Percentiles rank a stretch among this genome's conserved stretches.
Conservation (phyloP, 2,329 filamentous ascomycete genomes). For the Chaetoscypha palmicola region DNA sequence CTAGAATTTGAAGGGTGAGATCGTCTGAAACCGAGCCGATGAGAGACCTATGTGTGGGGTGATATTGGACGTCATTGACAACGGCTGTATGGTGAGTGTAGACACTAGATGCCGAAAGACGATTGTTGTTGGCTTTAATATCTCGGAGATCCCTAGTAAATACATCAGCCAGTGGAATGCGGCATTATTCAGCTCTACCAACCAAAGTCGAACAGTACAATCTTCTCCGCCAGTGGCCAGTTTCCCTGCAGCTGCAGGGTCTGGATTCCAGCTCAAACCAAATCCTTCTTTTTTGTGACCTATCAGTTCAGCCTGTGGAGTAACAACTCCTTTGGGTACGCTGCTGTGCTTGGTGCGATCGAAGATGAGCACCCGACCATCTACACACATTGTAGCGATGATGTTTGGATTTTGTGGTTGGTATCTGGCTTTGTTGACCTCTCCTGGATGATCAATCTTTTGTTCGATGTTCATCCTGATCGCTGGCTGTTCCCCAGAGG, state of each 20-base stretch:
- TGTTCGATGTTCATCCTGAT: slow-evolving; percentile 91
- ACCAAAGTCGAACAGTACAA: slow-evolving; percentile 86
- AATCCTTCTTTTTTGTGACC: slow-evolving; percentile 89
- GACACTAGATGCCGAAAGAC: slow-evolving; percentile 61
- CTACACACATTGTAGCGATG: slow-evolving; percentile 85
- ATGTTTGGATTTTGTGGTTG: slow-evolving; percentile 96
- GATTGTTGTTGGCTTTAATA: slow-evolving; percentile 62
- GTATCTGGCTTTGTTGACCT: slow-evolving; percentile 98
- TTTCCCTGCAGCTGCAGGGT: slow-evolving; percentile 54
- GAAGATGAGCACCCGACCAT: slow-evolving; percentile 85
- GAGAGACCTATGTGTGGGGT: slow-evolving; percentile 75
- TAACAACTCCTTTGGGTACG: slow-evolving; percentile 65
- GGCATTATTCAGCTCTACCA: slow-evolving; percentile 28
- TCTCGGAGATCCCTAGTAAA: slow-evolving; percentile 66
- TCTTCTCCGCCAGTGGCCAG: slow-evolving; percentile 91
- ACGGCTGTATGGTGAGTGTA: slow-evolving; percentile 86
- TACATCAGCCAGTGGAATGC: not conserved
- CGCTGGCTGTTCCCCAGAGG: slow-evolving; percentile 57
- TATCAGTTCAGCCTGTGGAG: slow-evolving; percentile 75
- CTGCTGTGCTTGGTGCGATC: slow-evolving; percentile 91
- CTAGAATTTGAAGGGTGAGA: slow-evolving; percentile 84
- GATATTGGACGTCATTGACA: slow-evolving; percentile 96
- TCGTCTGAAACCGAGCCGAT: slow-evolving; percentile 96
- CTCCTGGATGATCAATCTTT: slow-evolving; percentile 90
- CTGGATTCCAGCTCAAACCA: slow-evolving; percentile 86